A percentile compares a stretch with the other conserved stretches of the same genome.
phyloP scores from a whole-genome alignment of 257 asterid species.

The Solanum boliviense region DNA sequence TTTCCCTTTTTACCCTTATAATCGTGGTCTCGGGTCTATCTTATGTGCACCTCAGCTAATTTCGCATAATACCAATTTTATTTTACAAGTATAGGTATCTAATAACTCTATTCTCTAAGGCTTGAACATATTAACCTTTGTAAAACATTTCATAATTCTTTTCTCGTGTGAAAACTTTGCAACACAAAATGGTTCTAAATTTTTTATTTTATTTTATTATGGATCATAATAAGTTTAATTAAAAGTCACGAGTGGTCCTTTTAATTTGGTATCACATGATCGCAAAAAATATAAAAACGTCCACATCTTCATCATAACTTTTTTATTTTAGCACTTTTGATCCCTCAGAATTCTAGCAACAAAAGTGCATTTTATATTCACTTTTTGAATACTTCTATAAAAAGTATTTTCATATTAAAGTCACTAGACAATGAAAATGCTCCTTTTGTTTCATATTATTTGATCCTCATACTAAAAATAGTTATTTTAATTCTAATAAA shows the following conservation, averaged over 20 bases:
- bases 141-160: no score
- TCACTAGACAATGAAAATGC: not conserved
- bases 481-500: no score
- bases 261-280: no score
- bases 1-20: not conserved
- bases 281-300: no score
- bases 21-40: not conserved
- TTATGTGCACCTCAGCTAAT: not conserved
- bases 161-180: not conserved
- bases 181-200: not conserved
- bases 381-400: not conserved
- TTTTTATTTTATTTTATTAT: no score
- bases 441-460: not conserved
- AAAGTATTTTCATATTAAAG: not conserved
- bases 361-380: not conserved
- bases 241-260: no score
- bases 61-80: rapidly evolving
- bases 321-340: not conserved
- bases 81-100: not conserved
- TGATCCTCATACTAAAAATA: not conserved
- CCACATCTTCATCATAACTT: not conserved
- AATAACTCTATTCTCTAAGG: not conserved
- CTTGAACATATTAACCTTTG: no score
- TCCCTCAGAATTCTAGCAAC: not conserved
- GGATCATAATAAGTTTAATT: no score